Evolutionary conservation across 1,139 yeast genomes (phyloP).

Genomic region (Arxiozyma heterogenica): DNA sequence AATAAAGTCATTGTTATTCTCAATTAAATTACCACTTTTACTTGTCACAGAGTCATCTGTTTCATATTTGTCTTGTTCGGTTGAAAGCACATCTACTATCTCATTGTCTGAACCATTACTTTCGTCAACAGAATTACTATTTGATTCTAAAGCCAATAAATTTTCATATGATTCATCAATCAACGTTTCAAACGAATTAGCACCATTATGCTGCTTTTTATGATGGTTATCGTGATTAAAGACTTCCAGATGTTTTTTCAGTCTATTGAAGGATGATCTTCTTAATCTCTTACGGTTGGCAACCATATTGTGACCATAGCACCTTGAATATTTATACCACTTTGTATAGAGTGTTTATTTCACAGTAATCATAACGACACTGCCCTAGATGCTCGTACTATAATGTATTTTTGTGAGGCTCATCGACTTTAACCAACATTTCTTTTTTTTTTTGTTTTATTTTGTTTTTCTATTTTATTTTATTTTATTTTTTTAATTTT

Average conservation of each 20-base stretch:
- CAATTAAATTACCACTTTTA: not conserved
- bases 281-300: constrained; percentile 14
- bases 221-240: constrained; percentile 16
- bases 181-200: constrained; percentile 23
- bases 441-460: not conserved
- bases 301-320: not conserved
- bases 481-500: too few relatives aligned
- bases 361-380: not conserved
- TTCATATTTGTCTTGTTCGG: constrained; percentile 3
- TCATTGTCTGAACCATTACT: not conserved
- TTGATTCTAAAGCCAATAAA: constrained; percentile 1
- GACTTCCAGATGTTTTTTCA: constrained; percentile 23
- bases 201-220: too few relatives aligned
- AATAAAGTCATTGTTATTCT: constrained; percentile 36
- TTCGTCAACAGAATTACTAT: not conserved
- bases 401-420: too few relatives aligned
- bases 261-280: constrained; percentile 26
- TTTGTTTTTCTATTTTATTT: too few relatives aligned
- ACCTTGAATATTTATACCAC: not conserved
- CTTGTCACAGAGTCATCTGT: not conserved
- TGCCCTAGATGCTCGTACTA: not conserved
- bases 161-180: constrained; percentile 9
- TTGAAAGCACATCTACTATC: constrained; percentile 1
- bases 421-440: not conserved
- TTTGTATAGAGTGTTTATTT: not conserved